Percentiles rank a stretch among this genome's conserved stretches.
Evolutionary conservation across 164 flowering plant genomes (phyloP).

Genomic region (Stephania cephalantha): DNA sequence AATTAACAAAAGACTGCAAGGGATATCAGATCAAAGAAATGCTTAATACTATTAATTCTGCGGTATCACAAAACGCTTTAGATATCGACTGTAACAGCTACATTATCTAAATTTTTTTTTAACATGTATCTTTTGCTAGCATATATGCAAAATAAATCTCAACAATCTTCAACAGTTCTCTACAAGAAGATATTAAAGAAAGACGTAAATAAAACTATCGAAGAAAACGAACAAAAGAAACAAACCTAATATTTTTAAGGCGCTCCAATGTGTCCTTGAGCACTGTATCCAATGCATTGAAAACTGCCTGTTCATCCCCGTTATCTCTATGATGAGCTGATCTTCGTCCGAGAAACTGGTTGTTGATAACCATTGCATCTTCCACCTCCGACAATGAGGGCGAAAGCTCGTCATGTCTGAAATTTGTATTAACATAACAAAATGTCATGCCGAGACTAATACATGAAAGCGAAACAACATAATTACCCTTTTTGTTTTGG

Average conservation of each 20-base stretch:
- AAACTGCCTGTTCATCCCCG: conserved; percentile 34
- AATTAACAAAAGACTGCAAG: not conserved
- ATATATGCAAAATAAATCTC: too few relatives aligned
- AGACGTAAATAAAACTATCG: not conserved
- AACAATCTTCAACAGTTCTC: not conserved
- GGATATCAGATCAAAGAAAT: not conserved
- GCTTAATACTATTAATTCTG: not conserved
- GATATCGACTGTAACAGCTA: not conserved
- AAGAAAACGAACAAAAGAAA: not conserved
- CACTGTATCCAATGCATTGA: conserved; percentile 51
- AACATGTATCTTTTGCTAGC: not conserved
- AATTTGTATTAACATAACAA: not conserved
- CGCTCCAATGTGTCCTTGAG: conserved; percentile 56
- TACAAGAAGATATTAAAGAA: not conserved
- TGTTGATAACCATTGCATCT: conserved; percentile 17
- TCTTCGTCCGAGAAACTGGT: conserved; percentile 16
- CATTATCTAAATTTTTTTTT: too few relatives aligned
- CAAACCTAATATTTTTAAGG: conserved; percentile 51
- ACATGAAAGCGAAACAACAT: too few relatives aligned
- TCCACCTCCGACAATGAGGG: conserved; percentile 13
- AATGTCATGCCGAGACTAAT: too few relatives aligned
- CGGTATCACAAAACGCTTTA: not conserved
- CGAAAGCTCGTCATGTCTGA: conserved; percentile 17
- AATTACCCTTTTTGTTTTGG: too few relatives aligned
- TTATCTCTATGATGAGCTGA: conserved; percentile 20